phyloP scores from a whole-genome alignment of 2,329 filamentous ascomycete genomes.

The Setomelanomma holmii region DNA sequence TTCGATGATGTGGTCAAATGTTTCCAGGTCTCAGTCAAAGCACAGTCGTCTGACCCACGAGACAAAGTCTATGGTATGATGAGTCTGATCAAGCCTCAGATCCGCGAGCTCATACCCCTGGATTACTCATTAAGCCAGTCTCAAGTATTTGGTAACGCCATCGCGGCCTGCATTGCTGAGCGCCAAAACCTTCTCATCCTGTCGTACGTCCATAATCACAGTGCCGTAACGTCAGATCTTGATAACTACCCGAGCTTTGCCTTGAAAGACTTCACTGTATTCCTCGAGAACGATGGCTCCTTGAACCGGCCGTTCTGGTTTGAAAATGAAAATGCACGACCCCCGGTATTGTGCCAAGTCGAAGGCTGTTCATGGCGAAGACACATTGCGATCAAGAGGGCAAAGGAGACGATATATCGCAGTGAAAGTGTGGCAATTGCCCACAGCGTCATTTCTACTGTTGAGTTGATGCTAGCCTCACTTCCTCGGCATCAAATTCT shows the following conservation, averaged over 20 bases:
- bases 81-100: slow-evolving; percentile 1
- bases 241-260: background rate
- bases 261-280: background rate
- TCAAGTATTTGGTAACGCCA: background rate
- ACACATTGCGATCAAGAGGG: no score
- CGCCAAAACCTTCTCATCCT: background rate
- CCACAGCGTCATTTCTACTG: background rate
- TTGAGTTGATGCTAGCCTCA: background rate
- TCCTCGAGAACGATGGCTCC: background rate
- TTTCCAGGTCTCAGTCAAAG: background rate
- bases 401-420: no score
- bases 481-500: background rate
- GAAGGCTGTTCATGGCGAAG: no score
- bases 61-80: slow-evolving; percentile 9
- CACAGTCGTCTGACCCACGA: slow-evolving; percentile 5
- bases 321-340: no score
- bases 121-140: slow-evolving; percentile 5
- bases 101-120: background rate
- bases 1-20: background rate
- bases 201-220: background rate
- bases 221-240: background rate
- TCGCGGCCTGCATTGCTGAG: background rate
- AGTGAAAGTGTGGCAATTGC: background rate
- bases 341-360: no score
- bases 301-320: background rate